A percentile compares a stretch with the other conserved stretches of the same genome.
These are phyloP conservation scores for Plectosphaerella sp. DNA, from an alignment of 2,329 filamentous ascomycete genomes.

Conservation along the genomic window DNA sequence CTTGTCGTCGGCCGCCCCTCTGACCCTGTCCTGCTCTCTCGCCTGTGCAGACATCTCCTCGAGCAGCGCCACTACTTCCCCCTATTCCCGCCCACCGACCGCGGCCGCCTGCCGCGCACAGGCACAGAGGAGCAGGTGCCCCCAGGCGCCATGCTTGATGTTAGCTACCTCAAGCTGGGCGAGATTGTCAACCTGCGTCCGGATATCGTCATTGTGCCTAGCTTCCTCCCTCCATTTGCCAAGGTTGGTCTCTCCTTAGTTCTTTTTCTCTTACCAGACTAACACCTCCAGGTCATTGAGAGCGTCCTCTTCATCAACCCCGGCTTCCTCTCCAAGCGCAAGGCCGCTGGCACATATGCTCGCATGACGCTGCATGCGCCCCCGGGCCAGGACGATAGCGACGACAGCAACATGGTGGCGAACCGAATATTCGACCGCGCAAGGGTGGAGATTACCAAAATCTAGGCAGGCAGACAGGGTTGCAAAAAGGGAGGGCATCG, in stretches of 20 bases:
- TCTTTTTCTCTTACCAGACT: too few species aligned
- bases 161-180: conserved; percentile 79
- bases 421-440: conserved; percentile 80
- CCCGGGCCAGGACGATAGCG: conserved; percentile 43
- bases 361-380: conserved; percentile 71
- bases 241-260: too few species aligned
- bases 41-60: conserved; percentile 73
- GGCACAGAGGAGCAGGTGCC: conserved; percentile 55
- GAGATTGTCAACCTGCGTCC: conserved; percentile 86
- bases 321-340: conserved; percentile 78
- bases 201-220: conserved; percentile 80
- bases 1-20: conserved; percentile 51
- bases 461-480: conserved; percentile 36
- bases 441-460: conserved; percentile 81
- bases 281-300: conserved; percentile 68
- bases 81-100: conserved; percentile 74
- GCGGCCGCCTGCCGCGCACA: conserved; percentile 62
- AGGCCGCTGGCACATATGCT: conserved; percentile 80
- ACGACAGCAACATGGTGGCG: conserved; percentile 55
- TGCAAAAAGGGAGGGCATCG: conserved; percentile 1
- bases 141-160: conserved; percentile 75
- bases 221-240: conserved; percentile 78
- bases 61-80: conserved; percentile 92
- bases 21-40: conserved; percentile 59
- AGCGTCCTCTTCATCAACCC: conserved; percentile 89